Percentiles rank a stretch among this genome's conserved stretches.
Conservation (phyloP, 805 yeast species). For the Ogataea saltuana region DNA sequence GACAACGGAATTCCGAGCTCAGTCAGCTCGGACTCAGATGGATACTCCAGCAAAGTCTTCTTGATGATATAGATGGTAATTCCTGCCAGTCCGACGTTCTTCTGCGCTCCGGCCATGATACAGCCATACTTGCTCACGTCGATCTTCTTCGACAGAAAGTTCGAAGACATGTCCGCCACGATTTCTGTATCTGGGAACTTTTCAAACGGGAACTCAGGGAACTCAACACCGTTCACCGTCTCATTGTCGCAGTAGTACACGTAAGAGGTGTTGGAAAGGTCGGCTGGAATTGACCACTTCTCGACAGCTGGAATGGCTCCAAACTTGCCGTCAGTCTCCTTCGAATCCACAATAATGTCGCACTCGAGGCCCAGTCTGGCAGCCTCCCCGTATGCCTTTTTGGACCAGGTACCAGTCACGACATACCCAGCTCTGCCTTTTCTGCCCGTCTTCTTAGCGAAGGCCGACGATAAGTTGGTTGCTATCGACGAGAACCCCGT, state of each 20-base stretch:
- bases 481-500: slow-evolving; percentile 90
- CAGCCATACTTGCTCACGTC: slow-evolving; percentile 86
- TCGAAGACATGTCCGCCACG: slow-evolving; percentile 94
- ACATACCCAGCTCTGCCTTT: slow-evolving; percentile 83
- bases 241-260: slow-evolving; percentile 95
- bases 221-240: slow-evolving; percentile 94
- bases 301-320: slow-evolving; percentile 65
- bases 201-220: slow-evolving; percentile 48
- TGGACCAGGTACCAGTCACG: slow-evolving; percentile 93
- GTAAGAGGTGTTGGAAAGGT: slow-evolving; percentile 70
- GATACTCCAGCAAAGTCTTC: slow-evolving; percentile 70
- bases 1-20: slow-evolving; percentile 68
- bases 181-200: slow-evolving; percentile 71
- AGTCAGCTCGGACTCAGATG: slow-evolving; percentile 60
- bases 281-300: slow-evolving; percentile 62
- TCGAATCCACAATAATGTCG: slow-evolving; percentile 67
- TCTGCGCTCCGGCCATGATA: slow-evolving; percentile 97
- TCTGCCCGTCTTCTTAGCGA: slow-evolving; percentile 63
- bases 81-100: slow-evolving; percentile 96
- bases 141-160: slow-evolving; percentile 76
- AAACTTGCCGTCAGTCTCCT: slow-evolving; percentile 55
- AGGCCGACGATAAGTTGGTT: slow-evolving; percentile 75
- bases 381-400: slow-evolving; percentile 87
- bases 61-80: slow-evolving; percentile 88
- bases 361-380: slow-evolving; percentile 75